Conservation (phyloP, 2,329 filamentous ascomycete species). For the Ilyonectria destructans region DNA sequence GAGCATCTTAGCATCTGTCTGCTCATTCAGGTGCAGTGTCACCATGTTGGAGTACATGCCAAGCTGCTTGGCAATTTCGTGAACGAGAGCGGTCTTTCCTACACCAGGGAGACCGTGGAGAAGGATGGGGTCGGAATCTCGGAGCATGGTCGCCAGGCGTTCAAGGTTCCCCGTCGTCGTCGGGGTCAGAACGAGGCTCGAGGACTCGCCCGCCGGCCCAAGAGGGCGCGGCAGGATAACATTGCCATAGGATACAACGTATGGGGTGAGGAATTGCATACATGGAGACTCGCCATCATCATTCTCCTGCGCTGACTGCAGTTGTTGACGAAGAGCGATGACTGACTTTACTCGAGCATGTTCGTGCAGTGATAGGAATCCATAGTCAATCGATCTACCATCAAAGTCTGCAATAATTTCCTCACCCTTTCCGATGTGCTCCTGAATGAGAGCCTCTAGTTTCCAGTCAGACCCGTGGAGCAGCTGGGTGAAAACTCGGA, state of each 20-base stretch:
- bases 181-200: slow-evolving; percentile 76
- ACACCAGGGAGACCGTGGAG: slow-evolving; percentile 88
- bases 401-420: slow-evolving; percentile 82
- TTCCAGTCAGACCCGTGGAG: slow-evolving; percentile 86
- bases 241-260: slow-evolving; percentile 77
- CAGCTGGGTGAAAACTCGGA: slow-evolving; percentile 85
- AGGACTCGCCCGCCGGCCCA: slow-evolving; percentile 63
- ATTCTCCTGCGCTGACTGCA: slow-evolving; percentile 46
- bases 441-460: slow-evolving; percentile 78
- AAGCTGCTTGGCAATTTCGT: slow-evolving; percentile 85
- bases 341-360: slow-evolving; percentile 67
- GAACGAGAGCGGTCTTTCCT: slow-evolving; percentile 91
- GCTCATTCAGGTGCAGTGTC: slow-evolving; percentile 96
- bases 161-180: slow-evolving; percentile 84
- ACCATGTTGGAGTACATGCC: slow-evolving; percentile 88
- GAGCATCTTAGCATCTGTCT: slow-evolving; percentile 97
- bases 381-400: slow-evolving; percentile 82
- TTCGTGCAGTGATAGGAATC: slow-evolving; percentile 77
- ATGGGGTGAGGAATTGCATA: slow-evolving; percentile 68
- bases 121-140: slow-evolving; percentile 80
- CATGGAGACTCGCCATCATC: slow-evolving; percentile 31
- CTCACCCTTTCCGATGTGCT: slow-evolving; percentile 74
- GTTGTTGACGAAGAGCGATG: slow-evolving; percentile 59
- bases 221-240: slow-evolving; percentile 78
- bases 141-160: slow-evolving; percentile 78